A percentile compares a stretch with the other conserved stretches of the same genome.
Conservation (phyloP, 805 yeast genomes). For the Huiozyma sinensis region DNA sequence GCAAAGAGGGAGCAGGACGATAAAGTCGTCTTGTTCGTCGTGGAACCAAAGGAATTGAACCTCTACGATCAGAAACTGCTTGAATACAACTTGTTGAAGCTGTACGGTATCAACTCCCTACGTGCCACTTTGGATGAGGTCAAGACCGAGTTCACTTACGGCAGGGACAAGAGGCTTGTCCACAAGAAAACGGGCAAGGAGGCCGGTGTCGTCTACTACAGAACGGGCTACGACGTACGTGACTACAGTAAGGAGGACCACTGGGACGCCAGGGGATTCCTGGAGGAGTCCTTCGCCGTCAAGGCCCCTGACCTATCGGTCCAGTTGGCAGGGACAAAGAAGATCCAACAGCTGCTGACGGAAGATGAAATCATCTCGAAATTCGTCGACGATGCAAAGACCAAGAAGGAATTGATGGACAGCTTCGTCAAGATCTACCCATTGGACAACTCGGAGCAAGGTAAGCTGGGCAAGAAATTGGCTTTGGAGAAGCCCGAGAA, state of each 20-base stretch:
- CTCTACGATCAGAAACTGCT: slow-evolving; percentile 83
- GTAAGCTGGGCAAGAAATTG: slow-evolving; percentile 48
- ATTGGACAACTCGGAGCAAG: slow-evolving; percentile 58
- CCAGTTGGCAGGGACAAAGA: slow-evolving; percentile 88
- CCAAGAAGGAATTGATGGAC: slow-evolving; percentile 24
- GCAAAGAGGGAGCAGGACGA: slow-evolving; percentile 33
- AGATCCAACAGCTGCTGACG: slow-evolving; percentile 83
- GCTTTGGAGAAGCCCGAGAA: slow-evolving; percentile 59
- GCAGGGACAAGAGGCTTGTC: slow-evolving; percentile 34
- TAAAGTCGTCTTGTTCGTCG: slow-evolving; percentile 61
- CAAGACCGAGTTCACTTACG: slow-evolving; percentile 17
- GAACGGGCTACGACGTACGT: slow-evolving; percentile 79
- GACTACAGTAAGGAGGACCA: slow-evolving; percentile 59
- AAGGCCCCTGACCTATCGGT: slow-evolving; percentile 87
- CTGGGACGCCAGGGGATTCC: slow-evolving; percentile 66
- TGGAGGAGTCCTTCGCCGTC: slow-evolving; percentile 72
- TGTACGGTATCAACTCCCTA: slow-evolving; percentile 47
- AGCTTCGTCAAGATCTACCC: slow-evolving; percentile 89
- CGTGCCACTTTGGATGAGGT: slow-evolving; percentile 62
- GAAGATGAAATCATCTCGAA: slow-evolving; percentile 36
- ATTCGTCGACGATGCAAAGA: slow-evolving; percentile 30
- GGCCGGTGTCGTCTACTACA: slow-evolving; percentile 78
- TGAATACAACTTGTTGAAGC: slow-evolving; percentile 55
- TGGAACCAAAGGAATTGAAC: slow-evolving; percentile 79
- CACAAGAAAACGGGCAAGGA: slow-evolving; percentile 51